phyloP scores from a whole-genome alignment of 1,139 yeast species.

The Yamadazyma jaroonii region DNA sequence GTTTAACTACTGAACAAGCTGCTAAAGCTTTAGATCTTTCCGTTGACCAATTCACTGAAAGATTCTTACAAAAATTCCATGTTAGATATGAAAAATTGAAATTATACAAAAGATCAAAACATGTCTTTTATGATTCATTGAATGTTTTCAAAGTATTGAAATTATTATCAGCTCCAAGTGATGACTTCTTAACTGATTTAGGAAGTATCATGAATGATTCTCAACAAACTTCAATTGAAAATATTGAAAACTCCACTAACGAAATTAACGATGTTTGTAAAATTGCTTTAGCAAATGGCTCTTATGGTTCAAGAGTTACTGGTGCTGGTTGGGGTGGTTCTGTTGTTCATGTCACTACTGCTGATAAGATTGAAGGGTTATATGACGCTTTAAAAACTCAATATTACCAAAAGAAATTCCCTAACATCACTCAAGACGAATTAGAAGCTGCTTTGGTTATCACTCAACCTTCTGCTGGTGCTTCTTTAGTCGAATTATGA shows the following conservation, averaged over 20 bases:
- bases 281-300: conserved; percentile 55
- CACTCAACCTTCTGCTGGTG: conserved; percentile 60
- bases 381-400: conserved; percentile 45
- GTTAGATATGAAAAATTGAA: conserved; percentile 56
- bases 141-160: conserved; percentile 54
- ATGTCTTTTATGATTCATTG: conserved; percentile 62
- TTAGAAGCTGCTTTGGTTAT: conserved; percentile 54
- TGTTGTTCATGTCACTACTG: conserved; percentile 59
- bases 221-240: conserved; percentile 47
- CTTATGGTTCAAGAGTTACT: conserved; percentile 67
- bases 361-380: conserved; percentile 42
- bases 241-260: conserved; percentile 55
- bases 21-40: conserved; percentile 44
- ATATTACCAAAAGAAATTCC: conserved; percentile 51
- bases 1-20: conserved; percentile 51
- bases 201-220: conserved; percentile 61
- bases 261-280: conserved; percentile 51
- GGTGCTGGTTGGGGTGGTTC: conserved; percentile 88
- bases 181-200: conserved; percentile 34
- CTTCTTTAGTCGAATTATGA: conserved; percentile 35
- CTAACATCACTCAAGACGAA: conserved; percentile 41
- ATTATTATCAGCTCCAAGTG: conserved; percentile 23
- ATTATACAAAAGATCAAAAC: conserved; percentile 58
- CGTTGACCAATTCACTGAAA: conserved; percentile 38
- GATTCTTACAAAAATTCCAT: conserved; percentile 52